These are phyloP conservation scores for Colletotrichum trifolii DNA, from an alignment of 2,329 filamentous ascomycete genomes.

Conservation along the genomic window DNA sequence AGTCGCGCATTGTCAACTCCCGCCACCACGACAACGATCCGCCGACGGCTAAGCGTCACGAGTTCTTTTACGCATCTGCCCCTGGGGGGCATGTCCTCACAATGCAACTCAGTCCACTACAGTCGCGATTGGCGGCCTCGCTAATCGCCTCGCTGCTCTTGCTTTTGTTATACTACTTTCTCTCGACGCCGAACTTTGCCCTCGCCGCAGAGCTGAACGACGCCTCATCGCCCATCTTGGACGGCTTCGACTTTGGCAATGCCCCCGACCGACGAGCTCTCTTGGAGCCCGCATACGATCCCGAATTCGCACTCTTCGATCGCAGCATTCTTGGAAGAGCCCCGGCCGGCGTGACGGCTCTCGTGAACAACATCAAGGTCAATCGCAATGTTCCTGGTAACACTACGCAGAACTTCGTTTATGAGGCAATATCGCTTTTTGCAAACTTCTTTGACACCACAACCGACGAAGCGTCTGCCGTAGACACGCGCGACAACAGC, in stretches of 20 bases:
- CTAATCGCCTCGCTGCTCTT: constrained; percentile 70
- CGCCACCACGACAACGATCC: background rate
- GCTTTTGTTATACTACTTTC: constrained; percentile 68
- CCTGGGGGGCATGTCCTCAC: constrained; percentile 55
- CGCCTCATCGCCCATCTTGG: constrained; percentile 38
- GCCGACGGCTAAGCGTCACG: constrained; percentile 12
- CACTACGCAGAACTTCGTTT: constrained; percentile 71
- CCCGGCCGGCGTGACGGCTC: constrained; percentile 59
- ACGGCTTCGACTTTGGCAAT: constrained; percentile 38
- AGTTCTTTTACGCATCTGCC: constrained; percentile 39
- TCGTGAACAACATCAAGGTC: constrained; percentile 73
- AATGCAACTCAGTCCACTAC: constrained; percentile 74
- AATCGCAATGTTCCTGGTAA: constrained; percentile 72
- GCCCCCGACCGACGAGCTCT: constrained; percentile 37
- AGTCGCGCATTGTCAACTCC: too few species aligned
- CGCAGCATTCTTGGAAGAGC: constrained; percentile 72
- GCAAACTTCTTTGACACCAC: constrained; percentile 44
- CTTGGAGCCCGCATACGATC: constrained; percentile 60
- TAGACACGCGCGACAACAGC: constrained; percentile 39
- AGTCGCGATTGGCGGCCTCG: constrained; percentile 78
- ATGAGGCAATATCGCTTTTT: constrained; percentile 66
- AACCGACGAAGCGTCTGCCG: constrained; percentile 21
- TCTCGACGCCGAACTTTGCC: constrained; percentile 69
- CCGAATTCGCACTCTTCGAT: constrained; percentile 71
- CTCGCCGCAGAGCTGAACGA: constrained; percentile 66